Percentiles rank a stretch among this genome's conserved stretches.
Conservation (phyloP, 1,284 basidiomycete species). For the Ceratobasidium sp. region DNA sequence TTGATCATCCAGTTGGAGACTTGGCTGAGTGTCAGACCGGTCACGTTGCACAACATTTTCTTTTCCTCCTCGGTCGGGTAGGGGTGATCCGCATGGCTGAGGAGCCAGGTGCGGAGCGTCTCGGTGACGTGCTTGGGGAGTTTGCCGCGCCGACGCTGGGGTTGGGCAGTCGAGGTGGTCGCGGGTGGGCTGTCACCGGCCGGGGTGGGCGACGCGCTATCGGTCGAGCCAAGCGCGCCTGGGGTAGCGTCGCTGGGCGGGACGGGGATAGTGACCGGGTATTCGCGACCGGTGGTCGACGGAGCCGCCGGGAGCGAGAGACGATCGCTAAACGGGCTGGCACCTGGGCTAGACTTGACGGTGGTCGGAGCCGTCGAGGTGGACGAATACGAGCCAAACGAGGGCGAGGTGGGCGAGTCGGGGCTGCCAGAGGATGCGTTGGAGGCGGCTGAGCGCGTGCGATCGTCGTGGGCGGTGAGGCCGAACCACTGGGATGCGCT, state of each 20-base stretch:
- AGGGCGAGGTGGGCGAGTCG: constrained; percentile 18
- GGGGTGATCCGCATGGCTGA: constrained; percentile 86
- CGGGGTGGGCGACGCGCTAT: constrained; percentile 54
- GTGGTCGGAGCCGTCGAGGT: constrained; percentile 31
- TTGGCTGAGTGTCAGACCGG: constrained; percentile 85
- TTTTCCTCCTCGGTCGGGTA: constrained; percentile 93
- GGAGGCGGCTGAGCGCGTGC: constrained; percentile 2
- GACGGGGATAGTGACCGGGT: constrained; percentile 30
- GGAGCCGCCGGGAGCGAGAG: constrained; percentile 13
- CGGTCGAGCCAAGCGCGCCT: constrained; percentile 44
- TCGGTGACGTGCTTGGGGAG: constrained; percentile 90
- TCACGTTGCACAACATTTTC: constrained; percentile 83
- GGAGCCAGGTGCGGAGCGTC: constrained; percentile 88
- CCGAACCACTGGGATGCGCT: constrained; percentile 22
- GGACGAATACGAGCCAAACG: constrained; percentile 31
- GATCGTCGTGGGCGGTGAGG: constrained; percentile 17
- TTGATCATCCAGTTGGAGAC: constrained; percentile 94
- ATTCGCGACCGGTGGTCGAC: constrained; percentile 18
- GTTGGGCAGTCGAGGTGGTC: constrained; percentile 14
- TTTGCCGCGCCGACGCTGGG: constrained; percentile 77
- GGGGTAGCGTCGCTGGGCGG: constrained; percentile 50
- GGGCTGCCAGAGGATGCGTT: constrained; percentile 10
- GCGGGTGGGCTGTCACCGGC: constrained; percentile 51
- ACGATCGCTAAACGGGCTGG: constrained; percentile 14
- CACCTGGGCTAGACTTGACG: constrained; percentile 27